Conservation (phyloP, 2,329 filamentous ascomycete genomes). For the Microcera coccophila region DNA sequence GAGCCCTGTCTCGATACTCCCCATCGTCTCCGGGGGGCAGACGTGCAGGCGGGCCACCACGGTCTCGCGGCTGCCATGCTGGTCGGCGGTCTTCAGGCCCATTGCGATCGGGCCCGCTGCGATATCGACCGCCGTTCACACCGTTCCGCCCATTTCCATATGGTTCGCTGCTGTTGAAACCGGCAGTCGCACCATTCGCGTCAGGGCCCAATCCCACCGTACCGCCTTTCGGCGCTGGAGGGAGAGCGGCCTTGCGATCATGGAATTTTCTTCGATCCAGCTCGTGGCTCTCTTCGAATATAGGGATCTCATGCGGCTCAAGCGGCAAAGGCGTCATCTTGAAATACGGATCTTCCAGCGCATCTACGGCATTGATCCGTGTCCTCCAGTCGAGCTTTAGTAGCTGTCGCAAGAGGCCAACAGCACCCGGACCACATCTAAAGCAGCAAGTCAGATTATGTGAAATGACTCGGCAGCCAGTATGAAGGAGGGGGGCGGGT, state of each 20-base stretch:
- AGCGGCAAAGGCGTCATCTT: conserved; percentile 73
- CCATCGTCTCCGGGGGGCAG: conserved; percentile 31
- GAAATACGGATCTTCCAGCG: conserved; percentile 89
- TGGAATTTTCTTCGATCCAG: conserved; percentile 90
- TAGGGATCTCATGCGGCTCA: conserved; percentile 79
- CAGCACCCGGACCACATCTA: conserved; percentile 64
- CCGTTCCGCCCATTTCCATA: conserved; percentile 47
- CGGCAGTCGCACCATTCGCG: conserved; percentile 43
- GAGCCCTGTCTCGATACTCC: conserved; percentile 39
- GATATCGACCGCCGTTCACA: conserved; percentile 43
- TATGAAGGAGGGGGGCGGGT: neutral
- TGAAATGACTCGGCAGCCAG: conserved; percentile 17
- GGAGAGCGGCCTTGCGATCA: conserved; percentile 76
- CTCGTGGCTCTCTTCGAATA: conserved; percentile 92
- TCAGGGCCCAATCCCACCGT: conserved; percentile 74
- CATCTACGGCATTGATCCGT: conserved; percentile 90
- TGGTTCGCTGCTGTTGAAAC: conserved; percentile 50
- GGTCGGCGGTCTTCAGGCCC: conserved; percentile 47
- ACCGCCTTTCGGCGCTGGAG: conserved; percentile 86
- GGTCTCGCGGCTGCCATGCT: conserved; percentile 53
- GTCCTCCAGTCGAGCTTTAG: conserved; percentile 84
- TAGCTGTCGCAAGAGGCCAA: conserved; percentile 77
- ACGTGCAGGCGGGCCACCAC: conserved; percentile 49
- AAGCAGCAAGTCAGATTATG: conserved; percentile 4
- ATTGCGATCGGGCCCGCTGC: conserved; percentile 36